Evolutionary conservation across 805 yeast species (phyloP).

Genomic region (Sugiyamaella boreocaroliniensis): DNA sequence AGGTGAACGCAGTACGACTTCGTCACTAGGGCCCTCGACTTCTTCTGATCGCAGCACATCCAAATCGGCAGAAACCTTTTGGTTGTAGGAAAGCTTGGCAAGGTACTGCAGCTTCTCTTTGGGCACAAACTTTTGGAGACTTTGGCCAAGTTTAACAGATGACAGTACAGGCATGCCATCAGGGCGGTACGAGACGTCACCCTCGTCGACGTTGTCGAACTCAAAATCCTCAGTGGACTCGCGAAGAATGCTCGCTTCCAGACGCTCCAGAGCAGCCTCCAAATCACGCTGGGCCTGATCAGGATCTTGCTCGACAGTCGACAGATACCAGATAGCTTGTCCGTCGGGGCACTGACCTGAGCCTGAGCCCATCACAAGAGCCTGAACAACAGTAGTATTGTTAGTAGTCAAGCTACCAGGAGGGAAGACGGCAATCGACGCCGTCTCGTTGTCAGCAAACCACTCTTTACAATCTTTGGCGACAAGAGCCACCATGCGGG

Average conservation of each 20-base stretch:
- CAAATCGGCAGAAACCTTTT: slow-evolving; percentile 30
- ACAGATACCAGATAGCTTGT: slow-evolving; percentile 84
- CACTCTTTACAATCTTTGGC: slow-evolving; percentile 85
- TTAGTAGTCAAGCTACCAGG: slow-evolving; percentile 62
- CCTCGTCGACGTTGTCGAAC: slow-evolving; percentile 48
- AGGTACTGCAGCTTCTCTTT: slow-evolving; percentile 59
- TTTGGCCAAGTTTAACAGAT: slow-evolving; percentile 79
- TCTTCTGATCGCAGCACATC: neutral
- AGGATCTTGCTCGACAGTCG: slow-evolving; percentile 61
- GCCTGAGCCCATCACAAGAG: slow-evolving; percentile 78
- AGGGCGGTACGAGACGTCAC: slow-evolving; percentile 46
- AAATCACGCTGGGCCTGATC: slow-evolving; percentile 68
- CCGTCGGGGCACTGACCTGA: slow-evolving; percentile 83
- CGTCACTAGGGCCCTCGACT: slow-evolving; percentile 4
- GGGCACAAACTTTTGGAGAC: slow-evolving; percentile 79
- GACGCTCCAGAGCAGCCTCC: slow-evolving; percentile 69
- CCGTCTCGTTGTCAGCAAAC: slow-evolving; percentile 78
- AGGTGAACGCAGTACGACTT: slow-evolving; percentile 7
- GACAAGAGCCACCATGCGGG: slow-evolving; percentile 75
- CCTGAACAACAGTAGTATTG: slow-evolving; percentile 75
- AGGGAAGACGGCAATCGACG: slow-evolving; percentile 89
- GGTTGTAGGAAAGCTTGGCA: slow-evolving; percentile 56
- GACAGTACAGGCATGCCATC: slow-evolving; percentile 66
- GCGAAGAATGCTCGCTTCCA: slow-evolving; percentile 74
- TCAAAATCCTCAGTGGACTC: slow-evolving; percentile 61